Conservation (phyloP, 2,329 filamentous ascomycete species). For the Colletotrichum aenigma region DNA sequence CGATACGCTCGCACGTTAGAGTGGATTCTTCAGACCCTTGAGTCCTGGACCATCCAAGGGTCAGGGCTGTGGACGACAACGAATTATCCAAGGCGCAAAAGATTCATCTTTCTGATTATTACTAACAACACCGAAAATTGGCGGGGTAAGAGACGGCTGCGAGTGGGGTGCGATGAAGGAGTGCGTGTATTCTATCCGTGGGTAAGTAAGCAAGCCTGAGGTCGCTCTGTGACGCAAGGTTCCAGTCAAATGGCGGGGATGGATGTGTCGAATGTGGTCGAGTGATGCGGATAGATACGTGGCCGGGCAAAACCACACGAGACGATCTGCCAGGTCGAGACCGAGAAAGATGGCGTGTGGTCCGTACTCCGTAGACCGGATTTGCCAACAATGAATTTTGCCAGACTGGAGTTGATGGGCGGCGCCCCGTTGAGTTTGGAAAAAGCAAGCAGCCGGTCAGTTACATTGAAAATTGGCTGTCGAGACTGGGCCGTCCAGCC, state of each 20-base stretch:
- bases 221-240: background rate
- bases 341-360: background rate
- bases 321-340: background rate
- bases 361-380: background rate
- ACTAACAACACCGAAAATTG: background rate
- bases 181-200: background rate
- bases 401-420: background rate
- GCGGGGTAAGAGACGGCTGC: background rate
- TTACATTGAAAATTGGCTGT: background rate
- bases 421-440: background rate
- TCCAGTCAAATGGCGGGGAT: background rate
- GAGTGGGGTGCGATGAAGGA: background rate
- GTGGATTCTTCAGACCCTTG: background rate
- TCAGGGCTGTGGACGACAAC: background rate
- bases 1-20: background rate
- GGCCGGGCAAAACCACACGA: background rate
- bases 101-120: background rate
- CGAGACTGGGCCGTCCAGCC: background rate
- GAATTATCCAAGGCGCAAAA: background rate
- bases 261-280: background rate
- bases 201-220: background rate
- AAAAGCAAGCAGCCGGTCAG: background rate
- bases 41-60: background rate
- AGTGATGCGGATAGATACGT: background rate
- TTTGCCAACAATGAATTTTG: background rate